These are phyloP conservation scores for Aureobasidium sp. DNA, from an alignment of 2,329 filamentous ascomycete genomes.

Conservation along the genomic window DNA sequence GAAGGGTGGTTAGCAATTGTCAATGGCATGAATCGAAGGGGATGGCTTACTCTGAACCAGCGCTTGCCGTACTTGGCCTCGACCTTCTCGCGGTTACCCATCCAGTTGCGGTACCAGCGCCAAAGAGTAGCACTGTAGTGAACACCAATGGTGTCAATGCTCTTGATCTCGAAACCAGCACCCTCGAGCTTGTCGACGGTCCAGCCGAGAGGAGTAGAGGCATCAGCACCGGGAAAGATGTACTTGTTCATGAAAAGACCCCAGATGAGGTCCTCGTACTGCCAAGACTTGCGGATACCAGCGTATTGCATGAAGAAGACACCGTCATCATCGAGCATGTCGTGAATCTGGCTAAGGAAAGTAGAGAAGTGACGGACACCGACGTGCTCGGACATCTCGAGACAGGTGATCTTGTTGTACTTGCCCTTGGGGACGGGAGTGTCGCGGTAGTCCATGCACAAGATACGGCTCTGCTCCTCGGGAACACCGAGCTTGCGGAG, in stretches of 20 bases:
- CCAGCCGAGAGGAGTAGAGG: constrained; percentile 84
- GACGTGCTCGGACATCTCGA: constrained; percentile 98
- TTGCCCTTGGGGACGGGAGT: constrained; percentile 68
- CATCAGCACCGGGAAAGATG: constrained; percentile 93
- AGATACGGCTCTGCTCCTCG: constrained; percentile 81
- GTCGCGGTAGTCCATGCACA: constrained; percentile 97
- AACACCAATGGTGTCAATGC: constrained; percentile 84
- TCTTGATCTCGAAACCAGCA: constrained; percentile 85
- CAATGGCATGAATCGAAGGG: neutral
- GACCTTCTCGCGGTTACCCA: constrained; percentile 86
- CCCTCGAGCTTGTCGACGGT: constrained; percentile 78
- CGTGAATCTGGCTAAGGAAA: constrained; percentile 80
- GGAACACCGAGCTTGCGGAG: constrained; percentile 73
- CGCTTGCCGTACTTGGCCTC: constrained; percentile 88
- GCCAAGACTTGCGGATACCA: constrained; percentile 88
- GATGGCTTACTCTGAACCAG: constrained; percentile 80
- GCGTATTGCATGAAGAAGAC: constrained; percentile 94
- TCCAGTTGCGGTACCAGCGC: constrained; percentile 99
- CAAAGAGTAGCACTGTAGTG: constrained; percentile 96
- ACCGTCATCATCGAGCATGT: constrained; percentile 95
- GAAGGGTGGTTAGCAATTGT: neutral
- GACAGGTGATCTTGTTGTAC: constrained; percentile 92
- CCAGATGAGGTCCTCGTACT: constrained; percentile 97
- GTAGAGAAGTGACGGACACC: constrained; percentile 77
- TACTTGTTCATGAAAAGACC: constrained; percentile 99